Evolutionary conservation across 768 basidiomycete species (phyloP).

Genomic region (Macrolepiota fuliginosa): DNA sequence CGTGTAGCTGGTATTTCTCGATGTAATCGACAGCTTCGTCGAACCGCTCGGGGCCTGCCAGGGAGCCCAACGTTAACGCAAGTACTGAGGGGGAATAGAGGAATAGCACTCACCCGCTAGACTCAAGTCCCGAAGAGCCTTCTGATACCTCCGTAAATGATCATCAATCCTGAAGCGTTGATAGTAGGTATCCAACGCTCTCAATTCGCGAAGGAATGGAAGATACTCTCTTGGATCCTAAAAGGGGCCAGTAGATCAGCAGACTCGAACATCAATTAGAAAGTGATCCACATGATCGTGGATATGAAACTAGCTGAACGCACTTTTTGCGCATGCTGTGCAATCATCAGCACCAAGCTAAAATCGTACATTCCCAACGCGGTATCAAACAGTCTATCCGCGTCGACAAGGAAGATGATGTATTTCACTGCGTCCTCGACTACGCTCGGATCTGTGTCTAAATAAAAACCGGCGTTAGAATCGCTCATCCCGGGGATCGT

Average conservation of each 20-base stretch:
- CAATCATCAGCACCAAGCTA: constrained; percentile 90
- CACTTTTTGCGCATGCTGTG: constrained; percentile 96
- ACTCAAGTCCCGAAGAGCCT: constrained; percentile 72
- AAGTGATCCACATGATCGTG: not conserved
- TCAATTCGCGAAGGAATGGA: constrained; percentile 90
- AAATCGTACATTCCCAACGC: constrained; percentile 99
- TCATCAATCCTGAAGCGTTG: constrained; percentile 93
- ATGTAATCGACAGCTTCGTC: constrained; percentile 80
- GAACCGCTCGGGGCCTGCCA: constrained; percentile 64
- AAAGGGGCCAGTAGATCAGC: not conserved
- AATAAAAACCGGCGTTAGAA: constrained; percentile 11
- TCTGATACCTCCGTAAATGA: constrained; percentile 73
- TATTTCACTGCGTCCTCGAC: constrained; percentile 98
- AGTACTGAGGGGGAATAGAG: not conserved
- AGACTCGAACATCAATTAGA: not conserved
- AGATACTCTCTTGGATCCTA: constrained; percentile 98
- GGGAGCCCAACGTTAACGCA: constrained; percentile 4
- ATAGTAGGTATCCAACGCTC: constrained; percentile 74
- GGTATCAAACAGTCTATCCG: constrained; percentile 86
- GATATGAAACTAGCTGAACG: not conserved
- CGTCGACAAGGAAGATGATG: constrained; percentile 96
- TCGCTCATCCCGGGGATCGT: constrained; percentile 14
- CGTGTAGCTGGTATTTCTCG: constrained; percentile 74
- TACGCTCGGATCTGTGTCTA: constrained; percentile 60
- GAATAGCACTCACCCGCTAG: constrained; percentile 56